Conservation (phyloP, 768 basidiomycete species). For the Lactarius pseudohatsudake region DNA sequence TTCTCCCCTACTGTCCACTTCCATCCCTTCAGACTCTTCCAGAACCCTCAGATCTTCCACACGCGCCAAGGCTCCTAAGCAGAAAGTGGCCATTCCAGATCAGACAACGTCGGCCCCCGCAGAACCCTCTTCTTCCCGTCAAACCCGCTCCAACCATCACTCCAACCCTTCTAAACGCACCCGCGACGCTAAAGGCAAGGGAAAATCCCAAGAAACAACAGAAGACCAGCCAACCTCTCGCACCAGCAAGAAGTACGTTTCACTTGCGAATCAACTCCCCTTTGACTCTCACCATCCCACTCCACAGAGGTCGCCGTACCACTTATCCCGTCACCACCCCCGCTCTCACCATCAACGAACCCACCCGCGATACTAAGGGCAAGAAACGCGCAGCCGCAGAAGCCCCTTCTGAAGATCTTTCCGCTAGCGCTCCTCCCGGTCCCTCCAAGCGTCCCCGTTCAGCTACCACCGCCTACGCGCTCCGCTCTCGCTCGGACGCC, state of each 20-base stretch:
- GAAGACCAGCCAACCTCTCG: conserved; percentile 39
- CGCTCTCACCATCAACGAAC: conserved; percentile 71
- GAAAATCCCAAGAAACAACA: conserved; percentile 74
- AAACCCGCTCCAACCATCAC: conserved; percentile 27
- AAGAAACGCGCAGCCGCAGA: conserved; percentile 91
- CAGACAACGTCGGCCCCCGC: conserved; percentile 25
- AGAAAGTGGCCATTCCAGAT: conserved; percentile 31
- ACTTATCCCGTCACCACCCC: conserved; percentile 44
- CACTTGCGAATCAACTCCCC: conserved; percentile 41
- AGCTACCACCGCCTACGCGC: conserved; percentile 53
- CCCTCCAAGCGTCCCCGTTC: conserved; percentile 65
- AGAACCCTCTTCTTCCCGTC: conserved; percentile 26
- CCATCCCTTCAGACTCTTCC: conserved; percentile 47
- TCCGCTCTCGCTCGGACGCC: conserved; percentile 56
- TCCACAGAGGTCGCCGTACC: conserved; percentile 57
- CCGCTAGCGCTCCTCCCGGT: conserved; percentile 42
- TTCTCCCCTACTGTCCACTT: conserved; percentile 31
- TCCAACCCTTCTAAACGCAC: conserved; percentile 27
- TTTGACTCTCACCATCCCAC: conserved; percentile 9
- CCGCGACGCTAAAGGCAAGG: conserved; percentile 39
- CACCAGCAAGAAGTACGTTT: conserved; percentile 28
- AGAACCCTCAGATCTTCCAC: conserved; percentile 71
- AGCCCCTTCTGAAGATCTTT: conserved; percentile 60
- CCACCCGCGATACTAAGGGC: conserved; percentile 72
- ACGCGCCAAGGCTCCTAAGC: conserved; percentile 32